Percentiles rank a stretch among this genome's conserved stretches.
phyloP scores from a whole-genome alignment of 2,329 filamentous ascomycete species.

The Fusarium scirpi region DNA sequence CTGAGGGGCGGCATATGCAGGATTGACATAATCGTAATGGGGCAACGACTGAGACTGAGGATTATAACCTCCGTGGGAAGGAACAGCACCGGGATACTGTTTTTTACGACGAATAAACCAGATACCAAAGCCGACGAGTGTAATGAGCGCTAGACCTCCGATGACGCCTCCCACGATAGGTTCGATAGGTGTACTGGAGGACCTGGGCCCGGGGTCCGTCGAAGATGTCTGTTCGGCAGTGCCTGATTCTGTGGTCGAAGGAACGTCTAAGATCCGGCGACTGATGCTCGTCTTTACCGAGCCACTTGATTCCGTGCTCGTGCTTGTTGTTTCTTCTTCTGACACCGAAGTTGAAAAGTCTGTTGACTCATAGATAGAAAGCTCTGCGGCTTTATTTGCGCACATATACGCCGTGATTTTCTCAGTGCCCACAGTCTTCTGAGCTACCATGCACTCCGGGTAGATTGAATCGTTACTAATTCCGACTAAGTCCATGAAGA shows the following conservation, averaged over 20 bases:
- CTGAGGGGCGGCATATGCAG: background rate
- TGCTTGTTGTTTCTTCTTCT: background rate
- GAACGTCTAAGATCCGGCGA: no score
- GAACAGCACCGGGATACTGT: background rate
- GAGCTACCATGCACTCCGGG: background rate
- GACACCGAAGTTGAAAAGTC: background rate
- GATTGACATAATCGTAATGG: background rate
- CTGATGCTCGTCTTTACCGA: background rate
- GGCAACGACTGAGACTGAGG: background rate
- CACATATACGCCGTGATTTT: background rate
- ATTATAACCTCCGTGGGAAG: background rate
- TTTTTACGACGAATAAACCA: conserved; percentile 12
- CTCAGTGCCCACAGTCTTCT: background rate
- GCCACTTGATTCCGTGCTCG: background rate
- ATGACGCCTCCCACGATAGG: conserved; percentile 1
- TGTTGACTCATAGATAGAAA: background rate
- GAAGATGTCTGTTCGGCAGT: background rate
- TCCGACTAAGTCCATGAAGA: background rate
- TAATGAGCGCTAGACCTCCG: background rate
- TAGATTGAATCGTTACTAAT: background rate
- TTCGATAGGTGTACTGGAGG: background rate
- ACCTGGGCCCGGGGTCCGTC: accelerated
- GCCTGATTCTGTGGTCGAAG: background rate
- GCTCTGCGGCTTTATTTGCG: background rate
- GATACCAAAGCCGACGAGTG: background rate